These are phyloP conservation scores for Colletotrichum sublineola DNA, from an alignment of 2,329 filamentous ascomycete species.

Conservation along the genomic window DNA sequence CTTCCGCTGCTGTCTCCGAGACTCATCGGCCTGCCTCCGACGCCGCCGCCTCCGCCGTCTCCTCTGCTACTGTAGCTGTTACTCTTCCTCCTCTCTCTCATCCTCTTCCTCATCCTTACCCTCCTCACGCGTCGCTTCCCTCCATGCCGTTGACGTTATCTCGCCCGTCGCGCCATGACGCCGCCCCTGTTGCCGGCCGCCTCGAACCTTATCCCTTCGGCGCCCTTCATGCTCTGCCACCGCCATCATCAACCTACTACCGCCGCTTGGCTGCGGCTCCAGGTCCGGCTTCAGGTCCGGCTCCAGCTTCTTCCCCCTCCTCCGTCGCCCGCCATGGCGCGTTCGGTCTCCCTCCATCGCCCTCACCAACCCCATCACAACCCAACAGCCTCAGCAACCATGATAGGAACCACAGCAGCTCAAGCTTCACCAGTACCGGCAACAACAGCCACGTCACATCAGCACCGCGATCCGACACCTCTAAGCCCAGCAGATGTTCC, in stretches of 20 bases:
- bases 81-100: background rate
- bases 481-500: conserved; percentile 34
- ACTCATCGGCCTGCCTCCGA: conserved; percentile 6
- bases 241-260: conserved; percentile 19
- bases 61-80: background rate
- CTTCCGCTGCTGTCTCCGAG: background rate
- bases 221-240: background rate
- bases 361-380: conserved; percentile 37
- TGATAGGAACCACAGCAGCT: conserved; percentile 24
- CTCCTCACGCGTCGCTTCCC: background rate
- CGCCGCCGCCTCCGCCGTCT: background rate
- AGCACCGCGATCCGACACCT: conserved; percentile 19
- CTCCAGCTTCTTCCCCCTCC: background rate
- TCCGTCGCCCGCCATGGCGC: conserved; percentile 25
- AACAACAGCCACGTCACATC: conserved; percentile 1
- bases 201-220: conserved; percentile 21
- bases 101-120: background rate
- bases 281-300: conserved; percentile 17
- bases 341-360: conserved; percentile 35
- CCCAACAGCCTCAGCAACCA: conserved; percentile 14
- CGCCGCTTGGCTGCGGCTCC: conserved; percentile 24
- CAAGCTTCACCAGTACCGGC: conserved; percentile 21
- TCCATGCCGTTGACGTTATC: conserved; percentile 23
- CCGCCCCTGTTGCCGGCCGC: conserved; percentile 13
- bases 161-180: conserved; percentile 26